Conservation (phyloP, 73 alveolate genomes). For the Paramecium sonneborni region DNA sequence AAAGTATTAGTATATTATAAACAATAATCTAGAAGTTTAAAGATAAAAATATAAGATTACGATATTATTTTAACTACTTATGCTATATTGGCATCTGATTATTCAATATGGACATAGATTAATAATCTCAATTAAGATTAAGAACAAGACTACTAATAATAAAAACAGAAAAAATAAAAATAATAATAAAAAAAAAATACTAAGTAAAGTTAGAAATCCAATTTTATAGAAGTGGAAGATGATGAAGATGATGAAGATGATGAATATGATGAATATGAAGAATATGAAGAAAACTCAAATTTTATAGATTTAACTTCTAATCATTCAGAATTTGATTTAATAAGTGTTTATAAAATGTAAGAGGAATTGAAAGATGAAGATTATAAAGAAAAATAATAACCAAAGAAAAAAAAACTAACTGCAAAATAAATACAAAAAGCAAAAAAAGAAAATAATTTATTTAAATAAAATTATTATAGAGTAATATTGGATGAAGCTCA, state of each 20-base stretch:
- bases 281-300: not conserved
- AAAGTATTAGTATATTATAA: conserved; percentile 48
- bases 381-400: not conserved
- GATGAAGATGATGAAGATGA: not conserved
- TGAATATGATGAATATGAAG: not conserved
- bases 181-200: too few relatives aligned
- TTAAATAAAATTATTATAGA: conserved; percentile 30
- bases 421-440: not conserved
- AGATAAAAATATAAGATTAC: not conserved
- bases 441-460: not conserved
- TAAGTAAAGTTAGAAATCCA: too few relatives aligned
- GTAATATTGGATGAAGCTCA: conserved; percentile 67
- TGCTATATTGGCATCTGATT: not conserved
- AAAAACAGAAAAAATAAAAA: not conserved
- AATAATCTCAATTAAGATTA: not conserved
- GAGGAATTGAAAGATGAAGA: not conserved
- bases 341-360: not conserved
- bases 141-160: not conserved
- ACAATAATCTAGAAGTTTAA: not conserved
- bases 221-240: too few relatives aligned
- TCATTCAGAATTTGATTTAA: too few relatives aligned
- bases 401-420: not conserved
- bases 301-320: too few relatives aligned
- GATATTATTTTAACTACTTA: conserved; percentile 43
- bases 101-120: not conserved